Base-by-base conservation (phyloP, 2,329 filamentous ascomycete species). In the Scytalidium lignicola region DNA sequence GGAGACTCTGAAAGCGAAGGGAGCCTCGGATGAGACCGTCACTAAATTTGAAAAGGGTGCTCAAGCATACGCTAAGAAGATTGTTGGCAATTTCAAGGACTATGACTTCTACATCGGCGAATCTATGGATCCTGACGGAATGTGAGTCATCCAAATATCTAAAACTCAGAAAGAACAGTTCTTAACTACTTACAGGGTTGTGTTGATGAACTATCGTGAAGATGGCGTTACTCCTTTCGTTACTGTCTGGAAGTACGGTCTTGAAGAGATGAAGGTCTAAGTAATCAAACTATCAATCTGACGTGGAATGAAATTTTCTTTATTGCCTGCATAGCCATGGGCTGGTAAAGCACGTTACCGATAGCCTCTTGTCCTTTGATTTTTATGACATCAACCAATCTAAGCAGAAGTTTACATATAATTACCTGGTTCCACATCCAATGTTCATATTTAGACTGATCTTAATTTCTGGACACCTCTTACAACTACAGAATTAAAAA, bases 171-270 rank as follows among this genome's bases (percentile, higher is more conserved):
- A 37, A 37, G 32, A 4, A 13, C n/a, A 15, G 5, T 17, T 17
- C 5, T 54, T 57, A 28, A 53, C 48, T 48, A 45, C 54, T 44
- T 22, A 50, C 56, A 91, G 88, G 83, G 78, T 96, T 63, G 78
- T 91, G 58, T 88, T 96, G 60, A 86, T 96, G 68, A 95, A 96
- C 82, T 99, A 96, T 83, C 92, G 93, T 64, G 91, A 96, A 71
- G 93, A 97, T 64, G 93, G 93, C 70, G 71, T 86, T 61, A 97
- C 92, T 49, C 93, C 93, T 53, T 99, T 80, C 69, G 78, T 95
- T 64, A 87, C 83, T 60, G 75, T 95, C 76, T 97, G 91, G 92
- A 96, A 97, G 83, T 87, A 96, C 75, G 93, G 92, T 67, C 74
- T 97, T 58, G 77, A 75, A 62, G 85, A 86, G 76, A 83, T 83